Evolutionary conservation across 495 filamentous ascomycete genomes (phyloP), one percentile per base, ranked within the genome.

Genomic region (Penicillium waksmanii): DNA sequence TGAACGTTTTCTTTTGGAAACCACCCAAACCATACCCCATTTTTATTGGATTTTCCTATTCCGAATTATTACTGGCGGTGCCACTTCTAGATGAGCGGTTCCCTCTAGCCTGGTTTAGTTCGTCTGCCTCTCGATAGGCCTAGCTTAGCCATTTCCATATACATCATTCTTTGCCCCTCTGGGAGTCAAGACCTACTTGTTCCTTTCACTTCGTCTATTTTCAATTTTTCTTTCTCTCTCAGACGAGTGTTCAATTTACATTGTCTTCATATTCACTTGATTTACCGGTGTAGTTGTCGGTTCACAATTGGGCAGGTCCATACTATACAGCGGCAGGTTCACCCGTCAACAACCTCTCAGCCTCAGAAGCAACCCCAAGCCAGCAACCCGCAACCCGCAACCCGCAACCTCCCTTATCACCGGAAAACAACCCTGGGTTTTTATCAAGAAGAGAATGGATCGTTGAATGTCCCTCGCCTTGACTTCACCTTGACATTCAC

Each of bases 101-200:
- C 42, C 56, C 56, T 60, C 61, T 49, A 58, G 55, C 36, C 56
- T 64, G 58, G 61, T 67, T 61, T 60, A 67, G 66, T 67, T 66
- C 66, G 60, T 66, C 66, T 68, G 63, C 67, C 69, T 72, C 69
- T 75, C 76, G 21, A 74, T 69, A 65, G 66, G 67, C 53, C 67
- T 56, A 57, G 60, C 62, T 62, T 68, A 60, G 60, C 57, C 46
- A 56, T 60, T 63, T 68, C 62, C 66, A 65, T 68, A 70, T 65
- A 68, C 65, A 65, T 70, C 67, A 67, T 62, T 64, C 56, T 58
- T 61, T 54, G 51, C 60, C 60, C 61, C 57, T 59, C 58, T 66
- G 54, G 33, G 55, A 53, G 36, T 50, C 50, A 61, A 59, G 10
- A 56, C 40, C 50, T 51, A 47, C 42, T 60, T 51, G 51, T 53